Evolutionary conservation across 768 basidiomycete genomes (phyloP), one percentile per base, ranked within the genome.

Genomic region (Collybia mongolica): DNA sequence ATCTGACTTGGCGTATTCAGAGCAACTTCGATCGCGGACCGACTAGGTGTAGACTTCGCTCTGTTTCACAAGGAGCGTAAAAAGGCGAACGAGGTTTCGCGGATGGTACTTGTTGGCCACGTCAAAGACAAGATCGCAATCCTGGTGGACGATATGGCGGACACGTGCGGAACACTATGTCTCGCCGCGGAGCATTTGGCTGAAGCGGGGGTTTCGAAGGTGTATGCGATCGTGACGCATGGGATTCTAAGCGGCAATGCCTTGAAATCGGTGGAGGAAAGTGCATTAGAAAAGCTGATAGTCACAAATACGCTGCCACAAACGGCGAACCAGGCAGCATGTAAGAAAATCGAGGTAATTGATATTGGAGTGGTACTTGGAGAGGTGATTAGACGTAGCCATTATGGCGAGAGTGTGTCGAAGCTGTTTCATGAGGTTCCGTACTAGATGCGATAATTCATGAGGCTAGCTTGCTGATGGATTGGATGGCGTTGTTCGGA

Each of bases 1-100:
- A 47, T 46, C 40, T 57, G 38, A 53, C 6, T 29, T 39, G 49
- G 53, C 47, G 49, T 49, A 3, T 57, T 42, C 70, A 98, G 96
- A 68, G 97, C 95, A 24, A 97, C 96, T 26, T 95, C 95, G 17
- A 91, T 99, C 60, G 96, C 97, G 19, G 96, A 98, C 68, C 84
- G 91, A 41, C 79, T 98, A 52, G 93, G 93, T 45, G 90, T 98
- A 51, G 96, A 98, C 63, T 98, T 99, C 73, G 97, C 97, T 20
- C 75, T 99, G 48, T 98, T 98, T 78, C 97, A 99, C 83, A 95
- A 98, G 66, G 97, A 99, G 76, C 89, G 96, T 53, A 94, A 95
- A 75, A 94, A 92, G 72, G 92, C 92, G 24, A 96, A 95, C 68
- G 88, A 93, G 55, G 92, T 96, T 6, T 93, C 92, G 53, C 84